These are phyloP conservation scores for Colletotrichum sublineola DNA, from an alignment of 2,329 filamentous ascomycete species.

Conservation along the genomic window DNA sequence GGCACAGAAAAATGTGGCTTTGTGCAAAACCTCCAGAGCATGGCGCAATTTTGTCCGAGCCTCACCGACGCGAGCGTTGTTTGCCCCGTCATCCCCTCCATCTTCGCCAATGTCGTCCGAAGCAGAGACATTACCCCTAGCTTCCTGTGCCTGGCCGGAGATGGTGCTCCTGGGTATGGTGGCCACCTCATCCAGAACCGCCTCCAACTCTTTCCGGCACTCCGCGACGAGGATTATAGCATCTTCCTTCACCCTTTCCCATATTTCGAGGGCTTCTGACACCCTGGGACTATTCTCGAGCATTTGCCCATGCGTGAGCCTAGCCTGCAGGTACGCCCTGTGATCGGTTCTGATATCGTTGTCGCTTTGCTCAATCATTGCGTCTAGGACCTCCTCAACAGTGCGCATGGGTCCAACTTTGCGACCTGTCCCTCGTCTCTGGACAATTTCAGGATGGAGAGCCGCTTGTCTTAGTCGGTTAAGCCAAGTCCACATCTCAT, in stretches of 20 bases:
- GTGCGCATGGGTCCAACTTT: slow-evolving; percentile 79
- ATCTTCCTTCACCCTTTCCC: slow-evolving; percentile 69
- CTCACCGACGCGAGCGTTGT: slow-evolving; percentile 63
- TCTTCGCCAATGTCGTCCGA: slow-evolving; percentile 51
- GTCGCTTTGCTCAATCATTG: slow-evolving; percentile 92
- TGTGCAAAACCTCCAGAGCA: slow-evolving; percentile 84
- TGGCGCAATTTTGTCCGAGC: slow-evolving; percentile 76
- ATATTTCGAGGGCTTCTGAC: slow-evolving; percentile 77
- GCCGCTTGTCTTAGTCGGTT: slow-evolving; percentile 84
- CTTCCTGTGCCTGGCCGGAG: neutral
- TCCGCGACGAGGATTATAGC: slow-evolving; percentile 69
- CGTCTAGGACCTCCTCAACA: slow-evolving; percentile 86
- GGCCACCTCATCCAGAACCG: slow-evolving; percentile 56
- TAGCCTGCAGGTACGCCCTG: slow-evolving; percentile 72
- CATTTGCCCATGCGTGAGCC: slow-evolving; percentile 80
- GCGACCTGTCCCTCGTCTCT: slow-evolving; percentile 72
- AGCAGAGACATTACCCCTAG: neutral
- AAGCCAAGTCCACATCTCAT: slow-evolving; percentile 85
- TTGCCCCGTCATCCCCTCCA: slow-evolving; percentile 43
- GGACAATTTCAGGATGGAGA: slow-evolving; percentile 84
- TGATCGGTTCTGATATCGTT: slow-evolving; percentile 75
- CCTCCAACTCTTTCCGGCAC: slow-evolving; percentile 71
- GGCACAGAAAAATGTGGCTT: slow-evolving; percentile 85
- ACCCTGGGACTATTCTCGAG: slow-evolving; percentile 80
- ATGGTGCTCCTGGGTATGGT: neutral